These are phyloP conservation scores for Cryphonectria carpinicola DNA, from an alignment of 2,329 filamentous ascomycete species.

Conservation along the genomic window DNA sequence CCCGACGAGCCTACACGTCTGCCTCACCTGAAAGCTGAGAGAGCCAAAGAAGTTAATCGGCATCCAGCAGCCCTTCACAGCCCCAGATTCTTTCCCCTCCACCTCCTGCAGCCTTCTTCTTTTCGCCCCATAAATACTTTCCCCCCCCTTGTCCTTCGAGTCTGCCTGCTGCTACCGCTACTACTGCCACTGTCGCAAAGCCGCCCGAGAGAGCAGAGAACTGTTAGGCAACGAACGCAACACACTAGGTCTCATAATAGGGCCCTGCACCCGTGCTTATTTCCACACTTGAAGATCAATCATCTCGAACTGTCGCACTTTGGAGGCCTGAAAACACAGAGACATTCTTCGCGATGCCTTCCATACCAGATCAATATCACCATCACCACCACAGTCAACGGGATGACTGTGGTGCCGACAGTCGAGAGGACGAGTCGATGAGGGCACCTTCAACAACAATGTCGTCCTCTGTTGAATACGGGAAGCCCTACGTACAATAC, in stretches of 20 bases:
- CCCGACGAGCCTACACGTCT: constrained; percentile 11
- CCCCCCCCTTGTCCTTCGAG: background rate
- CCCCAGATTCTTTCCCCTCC: background rate
- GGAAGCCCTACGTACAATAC: constrained; percentile 25
- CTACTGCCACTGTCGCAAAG: background rate
- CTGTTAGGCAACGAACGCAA: constrained; percentile 6
- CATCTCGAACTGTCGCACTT: background rate
- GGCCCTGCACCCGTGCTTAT: background rate
- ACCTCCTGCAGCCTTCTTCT: constrained; percentile 6
- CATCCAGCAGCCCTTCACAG: constrained; percentile 21
- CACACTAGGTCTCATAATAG: constrained; percentile 1
- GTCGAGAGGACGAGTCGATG: constrained; percentile 13
- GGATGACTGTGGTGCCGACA: constrained; percentile 18
- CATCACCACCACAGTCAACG: constrained; percentile 7
- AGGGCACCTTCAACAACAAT: constrained; percentile 13
- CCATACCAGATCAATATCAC: constrained; percentile 7
- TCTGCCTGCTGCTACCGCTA: background rate
- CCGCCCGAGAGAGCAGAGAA: constrained; percentile 11
- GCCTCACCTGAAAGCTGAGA: constrained; percentile 18
- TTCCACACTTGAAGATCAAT: background rate
- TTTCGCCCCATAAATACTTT: background rate
- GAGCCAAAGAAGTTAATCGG: constrained; percentile 19
- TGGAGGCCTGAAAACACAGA: background rate
- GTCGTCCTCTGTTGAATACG: constrained; percentile 17
- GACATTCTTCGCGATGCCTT: constrained; percentile 24